phyloP scores from a whole-genome alignment of 805 yeast genomes.

The Candida wancherniae region DNA sequence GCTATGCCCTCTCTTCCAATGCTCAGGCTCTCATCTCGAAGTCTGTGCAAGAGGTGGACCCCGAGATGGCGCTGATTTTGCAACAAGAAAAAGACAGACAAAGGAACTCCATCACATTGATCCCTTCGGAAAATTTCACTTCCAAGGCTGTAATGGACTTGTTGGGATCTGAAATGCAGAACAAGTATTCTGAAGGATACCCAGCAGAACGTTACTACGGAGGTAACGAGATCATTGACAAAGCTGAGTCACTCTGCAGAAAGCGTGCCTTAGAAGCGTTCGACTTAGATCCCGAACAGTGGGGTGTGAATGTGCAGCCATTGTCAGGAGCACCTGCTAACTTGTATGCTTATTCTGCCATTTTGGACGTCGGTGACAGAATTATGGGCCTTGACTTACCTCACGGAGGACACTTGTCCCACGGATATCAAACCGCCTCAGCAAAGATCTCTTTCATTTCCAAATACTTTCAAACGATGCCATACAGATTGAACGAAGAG shows the following conservation, averaged over 20 bases:
- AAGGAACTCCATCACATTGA: slow-evolving; percentile 84
- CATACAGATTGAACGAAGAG: slow-evolving; percentile 79
- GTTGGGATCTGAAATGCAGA: slow-evolving; percentile 93
- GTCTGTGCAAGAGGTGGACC: slow-evolving; percentile 64
- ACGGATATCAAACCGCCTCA: slow-evolving; percentile 89
- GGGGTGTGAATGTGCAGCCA: slow-evolving; percentile 98
- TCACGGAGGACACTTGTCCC: slow-evolving; percentile 97
- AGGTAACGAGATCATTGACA: slow-evolving; percentile 93
- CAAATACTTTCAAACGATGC: slow-evolving; percentile 96
- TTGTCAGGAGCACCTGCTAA: slow-evolving; percentile 97
- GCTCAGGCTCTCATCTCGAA: slow-evolving; percentile 65
- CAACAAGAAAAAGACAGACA: slow-evolving; percentile 78
- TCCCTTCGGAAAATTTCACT: slow-evolving; percentile 95
- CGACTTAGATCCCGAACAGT: slow-evolving; percentile 64
- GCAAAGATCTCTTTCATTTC: slow-evolving; percentile 90
- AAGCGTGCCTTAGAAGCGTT: slow-evolving; percentile 86
- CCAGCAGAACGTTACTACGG: slow-evolving; percentile 98
- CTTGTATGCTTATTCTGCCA: slow-evolving; percentile 84
- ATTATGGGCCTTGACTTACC: slow-evolving; percentile 97
- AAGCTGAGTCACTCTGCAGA: slow-evolving; percentile 86
- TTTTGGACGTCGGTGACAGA: slow-evolving; percentile 85
- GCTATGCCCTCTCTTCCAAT: slow-evolving; percentile 61
- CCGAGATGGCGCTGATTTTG: slow-evolving; percentile 78
- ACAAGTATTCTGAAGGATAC: slow-evolving; percentile 97
- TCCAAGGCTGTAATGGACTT: slow-evolving; percentile 92